Base-by-base conservation (phyloP, 2,329 filamentous ascomycete species). In the Zymoseptoria brevis region DNA sequence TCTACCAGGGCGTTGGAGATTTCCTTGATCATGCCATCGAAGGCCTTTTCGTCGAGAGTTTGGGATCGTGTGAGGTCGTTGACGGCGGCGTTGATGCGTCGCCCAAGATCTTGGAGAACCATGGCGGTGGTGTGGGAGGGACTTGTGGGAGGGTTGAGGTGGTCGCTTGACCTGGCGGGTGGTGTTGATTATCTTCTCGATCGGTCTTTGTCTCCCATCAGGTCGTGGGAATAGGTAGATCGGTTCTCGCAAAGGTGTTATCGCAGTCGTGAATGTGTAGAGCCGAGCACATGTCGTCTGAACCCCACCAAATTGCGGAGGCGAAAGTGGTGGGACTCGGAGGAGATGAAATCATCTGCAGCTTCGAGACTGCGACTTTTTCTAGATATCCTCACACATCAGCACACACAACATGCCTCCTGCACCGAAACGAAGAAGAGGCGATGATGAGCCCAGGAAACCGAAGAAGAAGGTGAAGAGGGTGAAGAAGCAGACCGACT, bases 51-150 rank as follows among this genome's bases (percentile, higher is more conserved):
- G 73, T 97, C 93, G 68, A 97, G 85, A 72, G 96, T 96, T 66
- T 86, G 89, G 60, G 94, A 90, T 71, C 93, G 84, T 61, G 93
- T 96, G 71, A 97, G 83, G 79, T 96, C 93, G 64, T 87, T 88
- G 79, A 99, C 89, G 71, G 94, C 94, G 81, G 90, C 85, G 79
- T 96, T 97, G 76, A 99, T 97, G 79, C 94, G 94, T 81, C 93
- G 91, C 69, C 94, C 94, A 61, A 99, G 85, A 83, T 99, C 94
- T 86, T 96, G 92, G 73, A 99, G 88, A 83, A 99, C 94, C 94
- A 99, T 99, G 73, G 71, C 74, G 71, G 60, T 55, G 55, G 59
- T 30, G 8, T 13, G 51, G 7, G 22, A 51, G 22, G 51, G 19
- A 11, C 24, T 53, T 4, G 51, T 16, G 26, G 51, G 29, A 53